phyloP scores from a whole-genome alignment of 768 basidiomycete genomes.

The Thelephora aurantiotincta region DNA sequence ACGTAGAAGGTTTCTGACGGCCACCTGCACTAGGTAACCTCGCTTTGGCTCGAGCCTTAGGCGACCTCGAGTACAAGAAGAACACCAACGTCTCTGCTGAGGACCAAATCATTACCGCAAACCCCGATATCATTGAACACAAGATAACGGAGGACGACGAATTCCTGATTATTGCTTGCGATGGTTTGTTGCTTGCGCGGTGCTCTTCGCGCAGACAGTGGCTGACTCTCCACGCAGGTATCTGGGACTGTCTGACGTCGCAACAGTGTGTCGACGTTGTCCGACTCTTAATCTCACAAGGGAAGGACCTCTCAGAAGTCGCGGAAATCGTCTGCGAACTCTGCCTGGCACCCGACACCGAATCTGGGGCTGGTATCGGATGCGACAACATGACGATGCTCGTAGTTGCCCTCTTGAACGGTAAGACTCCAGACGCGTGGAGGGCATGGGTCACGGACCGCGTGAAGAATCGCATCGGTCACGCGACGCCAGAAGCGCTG shows the following conservation, averaged over 20 bases:
- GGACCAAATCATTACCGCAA: conserved; percentile 85
- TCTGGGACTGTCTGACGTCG: conserved; percentile 94
- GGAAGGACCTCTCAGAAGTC: conserved; percentile 69
- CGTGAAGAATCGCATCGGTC: conserved; percentile 62
- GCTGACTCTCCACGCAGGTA: conserved; percentile 42
- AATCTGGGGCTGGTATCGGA: conserved; percentile 83
- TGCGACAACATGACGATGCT: conserved; percentile 99
- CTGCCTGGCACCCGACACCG: conserved; percentile 89
- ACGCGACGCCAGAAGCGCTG: conserved; percentile 57
- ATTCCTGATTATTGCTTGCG: conserved; percentile 93
- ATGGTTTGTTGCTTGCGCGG: conserved; percentile 41
- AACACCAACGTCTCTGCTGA: conserved; percentile 71
- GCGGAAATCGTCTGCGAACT: conserved; percentile 83
- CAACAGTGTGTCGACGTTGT: conserved; percentile 89
- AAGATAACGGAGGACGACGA: conserved; percentile 82
- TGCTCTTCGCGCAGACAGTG: conserved; percentile 3
- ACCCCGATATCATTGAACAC: conserved; percentile 84
- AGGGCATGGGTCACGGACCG: conserved; percentile 78
- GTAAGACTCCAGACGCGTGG: conserved; percentile 87
- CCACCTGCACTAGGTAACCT: conserved; percentile 58
- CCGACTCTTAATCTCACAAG: conserved; percentile 67
- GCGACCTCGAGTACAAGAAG: conserved; percentile 99
- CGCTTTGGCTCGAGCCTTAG: conserved; percentile 86
- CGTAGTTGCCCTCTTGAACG: conserved; percentile 77
- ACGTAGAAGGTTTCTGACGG: background rate